Conservation (phyloP, 208 protist genomes). For the Acanthamoeba rhysodes region DNA sequence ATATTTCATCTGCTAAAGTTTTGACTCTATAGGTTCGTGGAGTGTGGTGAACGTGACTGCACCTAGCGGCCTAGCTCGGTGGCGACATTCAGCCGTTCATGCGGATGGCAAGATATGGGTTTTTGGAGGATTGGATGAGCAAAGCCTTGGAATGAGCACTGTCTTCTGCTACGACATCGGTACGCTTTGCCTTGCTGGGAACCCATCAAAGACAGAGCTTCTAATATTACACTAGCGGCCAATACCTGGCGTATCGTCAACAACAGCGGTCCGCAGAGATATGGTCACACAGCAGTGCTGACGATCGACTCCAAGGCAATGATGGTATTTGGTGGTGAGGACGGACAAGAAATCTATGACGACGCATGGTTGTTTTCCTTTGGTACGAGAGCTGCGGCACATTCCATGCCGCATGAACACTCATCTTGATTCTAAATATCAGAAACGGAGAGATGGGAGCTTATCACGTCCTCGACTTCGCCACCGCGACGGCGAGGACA, state of each 20-base stretch:
- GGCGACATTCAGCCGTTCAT: not conserved
- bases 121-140: not conserved
- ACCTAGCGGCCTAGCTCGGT: not conserved
- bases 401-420: no score
- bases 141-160: not conserved
- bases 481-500: not conserved
- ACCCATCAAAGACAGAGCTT: no score
- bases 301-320: not conserved
- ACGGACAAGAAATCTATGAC: not conserved
- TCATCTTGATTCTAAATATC: not conserved
- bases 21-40: not conserved
- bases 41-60: not conserved
- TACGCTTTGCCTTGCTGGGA: no score
- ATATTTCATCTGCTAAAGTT: no score
- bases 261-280: not conserved
- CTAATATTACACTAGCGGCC: not conserved
- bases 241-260: no score
- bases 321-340: not conserved
- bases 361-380: not conserved
- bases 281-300: not conserved
- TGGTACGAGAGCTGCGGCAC: not conserved
- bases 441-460: not conserved
- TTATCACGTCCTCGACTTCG: not conserved
- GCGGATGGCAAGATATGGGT: not conserved
- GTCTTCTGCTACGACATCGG: not conserved